Percentiles rank a stretch among this genome's conserved stretches.
Conservation (phyloP, 306 rosid species). For the Gastrolobium bilobum region DNA sequence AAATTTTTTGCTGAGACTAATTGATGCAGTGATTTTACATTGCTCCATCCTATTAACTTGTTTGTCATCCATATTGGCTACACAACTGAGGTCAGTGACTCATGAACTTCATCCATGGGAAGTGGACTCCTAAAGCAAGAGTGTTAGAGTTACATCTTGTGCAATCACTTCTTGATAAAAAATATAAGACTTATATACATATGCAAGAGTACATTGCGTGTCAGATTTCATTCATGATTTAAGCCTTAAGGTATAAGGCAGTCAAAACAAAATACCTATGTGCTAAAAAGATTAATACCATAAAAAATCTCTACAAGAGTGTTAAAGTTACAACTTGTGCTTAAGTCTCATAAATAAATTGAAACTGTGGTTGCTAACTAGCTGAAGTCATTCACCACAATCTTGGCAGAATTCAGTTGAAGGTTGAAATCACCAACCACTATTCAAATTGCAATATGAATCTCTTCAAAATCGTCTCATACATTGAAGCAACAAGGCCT, state of each 20-base stretch:
- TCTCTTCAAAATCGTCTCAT: no score
- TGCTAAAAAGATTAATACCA: conserved; percentile 1
- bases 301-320: not conserved
- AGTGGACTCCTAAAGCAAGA: not conserved
- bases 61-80: conserved; percentile 6
- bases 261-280: not conserved
- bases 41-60: not conserved
- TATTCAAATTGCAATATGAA: no score
- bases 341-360: no score
- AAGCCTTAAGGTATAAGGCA: not conserved
- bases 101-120: not conserved
- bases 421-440: no score
- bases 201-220: not conserved
- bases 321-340: conserved; percentile 5
- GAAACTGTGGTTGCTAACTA: no score
- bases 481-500: no score
- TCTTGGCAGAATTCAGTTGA: no score
- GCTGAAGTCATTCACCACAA: no score
- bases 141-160: not conserved
- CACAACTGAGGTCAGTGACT: not conserved
- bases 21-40: no score
- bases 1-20: not conserved
- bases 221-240: conserved; percentile 13
- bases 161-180: conserved; percentile 21
- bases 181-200: not conserved